Evolutionary conservation across 805 yeast genomes (phyloP), one percentile per base, ranked within the genome.

Genomic region (Myxozyma udenii): DNA sequence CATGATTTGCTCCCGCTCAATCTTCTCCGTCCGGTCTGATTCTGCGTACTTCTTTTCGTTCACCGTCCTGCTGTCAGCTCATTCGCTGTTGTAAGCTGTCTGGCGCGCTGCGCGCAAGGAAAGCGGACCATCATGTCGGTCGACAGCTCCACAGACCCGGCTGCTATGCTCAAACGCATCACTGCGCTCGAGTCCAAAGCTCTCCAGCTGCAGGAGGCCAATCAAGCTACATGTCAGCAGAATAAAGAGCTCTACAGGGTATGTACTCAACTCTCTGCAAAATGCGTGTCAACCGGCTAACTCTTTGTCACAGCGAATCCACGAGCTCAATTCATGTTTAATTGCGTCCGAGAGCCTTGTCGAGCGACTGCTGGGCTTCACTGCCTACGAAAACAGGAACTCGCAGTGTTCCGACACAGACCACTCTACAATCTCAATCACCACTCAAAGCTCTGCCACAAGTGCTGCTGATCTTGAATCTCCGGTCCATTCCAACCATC

Each of bases 301-400:
- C 12, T 16, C 16, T 23, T 28, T 11, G 9, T 19, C n/a, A 7
- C 18, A 55, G 60, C 54, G 60, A 24, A 46, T 55, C 14, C 60
- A 55, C 23, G 57, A 55, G 33, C 55, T 55, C 32, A 55, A 55
- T 33, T 48, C 57, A 14, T 33, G 50, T 32, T 23, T 55, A 41
- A 48, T 55, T 40, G 54, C 55, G 5, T 53, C 58, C 24, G 60
- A 55, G 33, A 48, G 60, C 18, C 44, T 50, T 18, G 60, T 55
- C 35, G 52, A 46, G 42, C 50, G 52, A n/a, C 44, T 55, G 23
- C 50, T 55, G 2, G 19, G 26, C 28, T 32, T 6, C 32, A 24
- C 33, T 28, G 33, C 33, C 9, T 9, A 9, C 33, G 33, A 28
- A 14, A 9, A 9, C 33, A 14, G 12, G 14, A 14, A 28, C 33